Evolutionary conservation across 2,329 filamentous ascomycete genomes (phyloP).

Genomic region (Trichoderma sp.): DNA sequence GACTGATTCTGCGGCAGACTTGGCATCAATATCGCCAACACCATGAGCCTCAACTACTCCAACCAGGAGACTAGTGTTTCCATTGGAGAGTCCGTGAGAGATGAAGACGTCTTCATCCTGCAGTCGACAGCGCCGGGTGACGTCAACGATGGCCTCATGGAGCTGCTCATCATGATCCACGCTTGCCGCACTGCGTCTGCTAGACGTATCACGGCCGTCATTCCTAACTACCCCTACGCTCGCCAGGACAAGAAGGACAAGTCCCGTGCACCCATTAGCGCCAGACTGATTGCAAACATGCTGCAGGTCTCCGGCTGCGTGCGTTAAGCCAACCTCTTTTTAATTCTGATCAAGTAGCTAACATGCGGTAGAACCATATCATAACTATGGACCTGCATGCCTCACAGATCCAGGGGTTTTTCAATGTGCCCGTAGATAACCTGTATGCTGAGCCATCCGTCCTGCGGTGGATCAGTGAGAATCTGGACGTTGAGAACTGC

Average conservation of each 20-base stretch:
- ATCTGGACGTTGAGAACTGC: conserved; percentile 75
- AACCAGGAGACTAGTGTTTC: conserved; percentile 89
- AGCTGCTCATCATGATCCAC: conserved; percentile 97
- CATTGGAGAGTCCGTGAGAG: conserved; percentile 91
- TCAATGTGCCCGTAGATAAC: conserved; percentile 75
- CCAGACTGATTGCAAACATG: conserved; percentile 97
- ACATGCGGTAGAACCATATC: conserved; percentile 46
- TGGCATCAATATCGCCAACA: conserved; percentile 75
- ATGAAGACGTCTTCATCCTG: conserved; percentile 97
- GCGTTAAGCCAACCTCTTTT: conserved; percentile 23
- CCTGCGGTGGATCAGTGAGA: conserved; percentile 85
- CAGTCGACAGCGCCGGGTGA: conserved; percentile 94
- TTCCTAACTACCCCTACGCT: conserved; percentile 95
- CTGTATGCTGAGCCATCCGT: conserved; percentile 93
- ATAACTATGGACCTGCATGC: conserved; percentile 97
- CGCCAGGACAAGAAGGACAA: conserved; percentile 96
- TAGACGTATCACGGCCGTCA: conserved; percentile 88
- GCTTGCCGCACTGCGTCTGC: conserved; percentile 72
- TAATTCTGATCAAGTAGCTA: conserved; percentile 8
- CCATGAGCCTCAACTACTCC: conserved; percentile 78
- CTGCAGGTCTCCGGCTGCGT: conserved; percentile 85
- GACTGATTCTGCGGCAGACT: conserved; percentile 50
- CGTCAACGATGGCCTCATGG: conserved; percentile 98
- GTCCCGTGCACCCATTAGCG: conserved; percentile 92
- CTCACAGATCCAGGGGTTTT: conserved; percentile 93